Evolutionary conservation across 371 early-diverging fungal genomes (phyloP).

Genomic region (Mucor circinelloides): DNA sequence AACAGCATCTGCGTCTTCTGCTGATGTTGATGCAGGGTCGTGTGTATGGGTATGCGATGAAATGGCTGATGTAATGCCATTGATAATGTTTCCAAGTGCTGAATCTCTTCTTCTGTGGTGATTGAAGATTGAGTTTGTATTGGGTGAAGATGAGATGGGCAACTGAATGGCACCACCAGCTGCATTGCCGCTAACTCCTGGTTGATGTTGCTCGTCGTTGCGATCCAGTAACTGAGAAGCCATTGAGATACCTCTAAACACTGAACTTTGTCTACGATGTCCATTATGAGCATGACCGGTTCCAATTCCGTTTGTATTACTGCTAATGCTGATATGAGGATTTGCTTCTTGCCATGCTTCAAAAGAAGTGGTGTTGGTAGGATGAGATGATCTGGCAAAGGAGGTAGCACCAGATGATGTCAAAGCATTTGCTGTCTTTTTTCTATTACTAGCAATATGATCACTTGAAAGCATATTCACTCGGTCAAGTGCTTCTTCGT

Average conservation of each 20-base stretch:
- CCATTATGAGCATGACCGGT: neutral
- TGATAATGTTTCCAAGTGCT: conserved; percentile 26
- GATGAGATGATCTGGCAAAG: neutral
- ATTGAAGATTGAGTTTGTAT: neutral
- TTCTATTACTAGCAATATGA: neutral
- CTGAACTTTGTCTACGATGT: conserved; percentile 42
- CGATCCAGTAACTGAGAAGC: conserved; percentile 51
- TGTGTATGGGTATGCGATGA: conserved; percentile 8
- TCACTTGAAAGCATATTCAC: conserved; percentile 16
- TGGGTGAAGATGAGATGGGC: conserved; percentile 26
- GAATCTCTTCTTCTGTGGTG: conserved; percentile 20
- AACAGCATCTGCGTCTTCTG: conserved; percentile 41
- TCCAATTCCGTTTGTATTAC: neutral
- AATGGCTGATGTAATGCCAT: conserved; percentile 29
- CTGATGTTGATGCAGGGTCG: neutral
- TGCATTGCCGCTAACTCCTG: neutral
- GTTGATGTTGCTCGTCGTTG: conserved; percentile 32
- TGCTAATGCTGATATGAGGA: conserved; percentile 2
- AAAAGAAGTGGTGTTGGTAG: neutral
- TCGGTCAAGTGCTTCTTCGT: conserved; percentile 21
- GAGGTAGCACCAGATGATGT: neutral
- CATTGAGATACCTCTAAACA: conserved; percentile 50
- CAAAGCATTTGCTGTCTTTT: neutral
- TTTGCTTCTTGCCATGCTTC: conserved; percentile 23
- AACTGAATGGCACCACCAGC: conserved; percentile 14